A percentile compares a stretch with the other conserved stretches of the same genome.
Evolutionary conservation across 106 monocot genomes (phyloP).

Genomic region (Apostasia shenzhenica): DNA sequence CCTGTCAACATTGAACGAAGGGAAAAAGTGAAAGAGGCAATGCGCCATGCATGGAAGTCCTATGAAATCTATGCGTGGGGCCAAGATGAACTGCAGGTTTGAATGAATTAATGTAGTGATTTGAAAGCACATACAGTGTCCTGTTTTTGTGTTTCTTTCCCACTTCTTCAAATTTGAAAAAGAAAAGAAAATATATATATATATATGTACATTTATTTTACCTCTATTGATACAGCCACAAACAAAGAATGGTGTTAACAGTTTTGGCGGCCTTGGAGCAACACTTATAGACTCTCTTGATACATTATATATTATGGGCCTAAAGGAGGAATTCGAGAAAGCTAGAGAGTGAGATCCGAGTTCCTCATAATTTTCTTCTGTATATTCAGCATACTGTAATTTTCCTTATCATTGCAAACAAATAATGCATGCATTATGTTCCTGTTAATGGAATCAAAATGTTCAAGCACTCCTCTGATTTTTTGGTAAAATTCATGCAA

Average conservation of each 20-base stretch:
- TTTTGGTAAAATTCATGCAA: too few relatives aligned
- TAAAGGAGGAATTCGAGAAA: conserved; percentile 73
- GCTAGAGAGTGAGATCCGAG: conserved; percentile 75
- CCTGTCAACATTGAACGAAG: conserved; percentile 58
- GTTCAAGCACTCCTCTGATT: too few relatives aligned
- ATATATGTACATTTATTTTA: neutral
- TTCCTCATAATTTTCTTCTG: too few relatives aligned
- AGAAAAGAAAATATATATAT: neutral
- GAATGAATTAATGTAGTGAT: neutral
- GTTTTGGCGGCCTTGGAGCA: conserved; percentile 96
- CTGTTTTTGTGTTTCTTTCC: too few relatives aligned
- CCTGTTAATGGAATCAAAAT: too few relatives aligned
- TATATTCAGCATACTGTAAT: too few relatives aligned
- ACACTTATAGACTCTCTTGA: conserved; percentile 90
- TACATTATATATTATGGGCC: conserved; percentile 93
- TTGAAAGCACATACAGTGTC: too few relatives aligned
- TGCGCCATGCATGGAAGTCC: conserved; percentile 98
- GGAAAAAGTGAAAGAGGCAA: conserved; percentile 91
- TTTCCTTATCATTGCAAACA: too few relatives aligned
- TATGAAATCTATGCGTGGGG: conserved; percentile 94
- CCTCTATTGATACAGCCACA: conserved; percentile 49
- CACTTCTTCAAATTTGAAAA: too few relatives aligned
- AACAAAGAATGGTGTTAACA: conserved; percentile 77
- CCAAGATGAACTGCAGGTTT: conserved; percentile 81
- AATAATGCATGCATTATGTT: too few relatives aligned